These are phyloP conservation scores for Hydnum rufescens DNA, from an alignment of 768 basidiomycete species.

Conservation along the genomic window DNA sequence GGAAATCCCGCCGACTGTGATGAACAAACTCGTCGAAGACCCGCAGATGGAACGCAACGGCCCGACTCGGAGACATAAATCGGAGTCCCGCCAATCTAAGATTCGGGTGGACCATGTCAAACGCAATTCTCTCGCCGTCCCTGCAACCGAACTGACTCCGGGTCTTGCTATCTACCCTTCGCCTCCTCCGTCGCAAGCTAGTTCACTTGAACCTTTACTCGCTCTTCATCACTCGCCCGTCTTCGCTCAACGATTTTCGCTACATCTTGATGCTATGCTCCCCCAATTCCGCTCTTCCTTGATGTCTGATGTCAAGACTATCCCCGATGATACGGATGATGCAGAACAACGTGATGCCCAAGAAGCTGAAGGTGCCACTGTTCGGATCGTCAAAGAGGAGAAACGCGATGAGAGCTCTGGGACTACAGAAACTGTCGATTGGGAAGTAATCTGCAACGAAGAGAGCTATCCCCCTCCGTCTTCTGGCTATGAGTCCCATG, in stretches of 20 bases:
- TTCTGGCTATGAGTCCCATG: no score
- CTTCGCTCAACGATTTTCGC: not conserved
- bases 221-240: not conserved
- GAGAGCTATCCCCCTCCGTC: no score
- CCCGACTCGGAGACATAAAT: no score
- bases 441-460: no score
- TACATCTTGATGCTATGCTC: not conserved
- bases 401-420: no score
- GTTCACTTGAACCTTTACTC: not conserved
- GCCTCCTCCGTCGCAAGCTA: not conserved
- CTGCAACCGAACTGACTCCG: not conserved
- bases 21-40: not conserved
- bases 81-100: no score
- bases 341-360: no score
- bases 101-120: not conserved
- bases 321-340: no score
- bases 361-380: no score
- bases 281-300: not conserved
- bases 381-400: no score
- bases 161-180: constrained; percentile 1
- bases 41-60: not conserved
- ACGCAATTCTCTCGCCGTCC: not conserved
- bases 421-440: no score
- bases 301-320: no score
- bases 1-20: not conserved